phyloP scores from a whole-genome alignment of 352 stramenopile species.

The Phytophthora parvispora region DNA sequence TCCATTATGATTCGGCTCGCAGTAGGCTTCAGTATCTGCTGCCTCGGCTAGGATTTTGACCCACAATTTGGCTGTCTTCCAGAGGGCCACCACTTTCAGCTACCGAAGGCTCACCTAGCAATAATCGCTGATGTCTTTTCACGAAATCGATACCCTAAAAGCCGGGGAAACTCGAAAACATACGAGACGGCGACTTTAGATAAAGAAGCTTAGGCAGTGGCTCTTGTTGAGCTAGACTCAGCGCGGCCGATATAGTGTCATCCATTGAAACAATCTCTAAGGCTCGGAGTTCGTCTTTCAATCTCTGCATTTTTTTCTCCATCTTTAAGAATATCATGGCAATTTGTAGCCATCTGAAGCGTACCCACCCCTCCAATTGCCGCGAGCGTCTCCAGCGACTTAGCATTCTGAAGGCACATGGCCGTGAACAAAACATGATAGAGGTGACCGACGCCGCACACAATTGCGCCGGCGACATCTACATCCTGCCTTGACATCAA shows the following conservation, averaged over 20 bases:
- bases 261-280: background rate
- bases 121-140: background rate
- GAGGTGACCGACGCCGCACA: conserved; percentile 28
- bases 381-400: conserved; percentile 35
- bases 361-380: conserved; percentile 28
- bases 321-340: conserved; percentile 8
- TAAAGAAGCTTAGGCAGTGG: conserved; percentile 4
- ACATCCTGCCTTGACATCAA: no score
- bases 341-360: conserved; percentile 30
- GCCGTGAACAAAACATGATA: conserved; percentile 53
- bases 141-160: conserved; percentile 9
- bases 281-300: background rate
- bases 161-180: conserved; percentile 16
- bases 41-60: background rate
- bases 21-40: conserved; percentile 3
- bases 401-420: conserved; percentile 50
- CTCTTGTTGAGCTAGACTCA: conserved; percentile 2
- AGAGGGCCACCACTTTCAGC: no score
- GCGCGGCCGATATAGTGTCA: background rate
- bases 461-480: no score
- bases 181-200: conserved; percentile 3
- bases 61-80: no score
- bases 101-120: no score
- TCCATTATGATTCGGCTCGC: conserved; percentile 2
- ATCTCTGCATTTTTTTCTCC: background rate